A percentile compares a stretch with the other conserved stretches of the same genome.
These are phyloP conservation scores for Ephemerocybe angulata DNA, from an alignment of 768 basidiomycete species.

Conservation along the genomic window DNA sequence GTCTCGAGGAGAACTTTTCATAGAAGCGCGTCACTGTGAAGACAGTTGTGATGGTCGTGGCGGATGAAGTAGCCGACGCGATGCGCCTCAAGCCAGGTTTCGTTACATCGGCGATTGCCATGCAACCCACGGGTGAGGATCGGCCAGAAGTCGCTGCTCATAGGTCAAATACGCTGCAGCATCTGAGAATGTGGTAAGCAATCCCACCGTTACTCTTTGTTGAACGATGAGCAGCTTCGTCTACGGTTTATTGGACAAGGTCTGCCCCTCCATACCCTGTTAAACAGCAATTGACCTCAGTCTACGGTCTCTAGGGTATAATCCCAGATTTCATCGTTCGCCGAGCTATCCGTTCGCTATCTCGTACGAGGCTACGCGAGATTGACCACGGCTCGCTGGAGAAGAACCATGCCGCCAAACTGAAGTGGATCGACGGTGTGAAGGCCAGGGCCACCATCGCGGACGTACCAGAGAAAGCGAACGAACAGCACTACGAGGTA, in stretches of 20 bases:
- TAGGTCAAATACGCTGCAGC: too few species aligned
- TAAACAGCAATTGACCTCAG: conserved; percentile 14
- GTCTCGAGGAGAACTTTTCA: too few species aligned
- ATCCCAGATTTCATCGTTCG: conserved; percentile 55
- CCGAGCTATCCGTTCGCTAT: conserved; percentile 36
- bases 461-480: conserved; percentile 61
- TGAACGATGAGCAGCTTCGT: conserved; percentile 23
- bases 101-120: too few species aligned
- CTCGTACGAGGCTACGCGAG: conserved; percentile 52
- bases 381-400: conserved; percentile 58
- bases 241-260: conserved; percentile 25
- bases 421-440: conserved; percentile 61
- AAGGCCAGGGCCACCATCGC: conserved; percentile 50
- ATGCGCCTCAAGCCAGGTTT: too few species aligned
- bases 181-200: neutral
- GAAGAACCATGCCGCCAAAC: conserved; percentile 61
- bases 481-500: conserved; percentile 77
- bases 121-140: too few species aligned
- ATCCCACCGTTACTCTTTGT: neutral
- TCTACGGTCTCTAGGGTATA: conserved; percentile 39
- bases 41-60: too few species aligned
- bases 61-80: too few species aligned
- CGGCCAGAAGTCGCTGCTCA: too few species aligned
- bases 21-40: too few species aligned
- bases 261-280: neutral